Conservation (phyloP, 2,329 filamentous ascomycete species). For the Trichoderma arundinaceum region DNA sequence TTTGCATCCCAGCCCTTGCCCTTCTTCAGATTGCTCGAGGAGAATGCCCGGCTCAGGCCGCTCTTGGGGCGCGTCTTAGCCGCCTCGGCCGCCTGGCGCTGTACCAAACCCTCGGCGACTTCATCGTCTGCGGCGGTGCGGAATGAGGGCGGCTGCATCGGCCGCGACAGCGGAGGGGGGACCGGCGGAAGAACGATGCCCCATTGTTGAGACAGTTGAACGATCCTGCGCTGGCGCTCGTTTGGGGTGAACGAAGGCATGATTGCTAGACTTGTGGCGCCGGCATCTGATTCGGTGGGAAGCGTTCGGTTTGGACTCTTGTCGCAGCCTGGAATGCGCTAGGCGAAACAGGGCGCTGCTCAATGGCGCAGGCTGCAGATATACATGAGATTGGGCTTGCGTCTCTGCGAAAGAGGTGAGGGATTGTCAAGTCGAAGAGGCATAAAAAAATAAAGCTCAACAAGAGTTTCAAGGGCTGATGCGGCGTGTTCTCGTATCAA, state of each 20-base stretch:
- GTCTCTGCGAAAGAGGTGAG: no score
- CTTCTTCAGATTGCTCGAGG: slow-evolving; percentile 49
- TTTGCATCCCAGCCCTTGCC: slow-evolving; percentile 59
- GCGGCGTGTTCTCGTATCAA: slow-evolving; percentile 3
- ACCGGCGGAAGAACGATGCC: slow-evolving; percentile 51
- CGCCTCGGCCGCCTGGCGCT: slow-evolving; percentile 49
- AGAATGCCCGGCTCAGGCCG: slow-evolving; percentile 48
- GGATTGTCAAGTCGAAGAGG: neutral
- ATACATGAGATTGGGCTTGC: neutral
- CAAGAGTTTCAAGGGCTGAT: neutral
- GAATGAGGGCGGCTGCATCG: slow-evolving; percentile 51
- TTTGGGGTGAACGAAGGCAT: slow-evolving; percentile 44
- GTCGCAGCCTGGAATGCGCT: slow-evolving; percentile 14
- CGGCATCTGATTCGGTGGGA: slow-evolving; percentile 8
- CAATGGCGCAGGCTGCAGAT: slow-evolving; percentile 9
- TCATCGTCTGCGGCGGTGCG: slow-evolving; percentile 57
- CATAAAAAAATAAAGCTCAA: neutral
- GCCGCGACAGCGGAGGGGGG: slow-evolving; percentile 49
- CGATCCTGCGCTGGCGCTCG: slow-evolving; percentile 55
- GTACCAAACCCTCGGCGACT: slow-evolving; percentile 60
- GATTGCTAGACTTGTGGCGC: slow-evolving; percentile 17
- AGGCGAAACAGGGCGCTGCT: neutral
- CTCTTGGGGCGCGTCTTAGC: slow-evolving; percentile 48
- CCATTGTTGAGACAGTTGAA: slow-evolving; percentile 58
- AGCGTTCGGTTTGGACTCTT: neutral